Base-by-base conservation (phyloP, 2,329 filamentous ascomycete genomes). In the Metarhizium sp. region DNA sequence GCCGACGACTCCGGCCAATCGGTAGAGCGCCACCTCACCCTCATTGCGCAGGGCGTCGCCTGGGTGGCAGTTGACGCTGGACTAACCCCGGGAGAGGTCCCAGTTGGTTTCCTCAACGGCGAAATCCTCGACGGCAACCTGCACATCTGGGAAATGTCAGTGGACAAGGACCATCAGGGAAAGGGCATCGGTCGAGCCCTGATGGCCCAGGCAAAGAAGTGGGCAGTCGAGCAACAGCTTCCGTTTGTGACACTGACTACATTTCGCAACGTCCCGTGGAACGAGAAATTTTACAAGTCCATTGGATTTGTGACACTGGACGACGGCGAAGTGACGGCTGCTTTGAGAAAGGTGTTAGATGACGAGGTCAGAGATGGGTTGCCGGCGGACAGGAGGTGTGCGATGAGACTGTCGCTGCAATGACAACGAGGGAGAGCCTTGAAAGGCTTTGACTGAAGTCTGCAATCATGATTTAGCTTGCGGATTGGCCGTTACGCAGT, bases 111-210 rank as follows among this genome's bases (percentile, higher is more conserved):
- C 45, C 45, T 60, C 13, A 60, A 58, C 49, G 53, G 57, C 53
- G 47, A 56, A 34, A 20, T 55, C 1, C 20, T 58, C n/a, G 47
- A 56, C 6, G 57, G 55, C 14, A 45, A 51, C 30, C 38, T 57
- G 30, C 54, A 60, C 55, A 55, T 60, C 6, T 60, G 57, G 55
- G 55, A 60, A 51, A 58, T 56, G 55, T 59, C 58, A 2, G 57
- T 60, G 2, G 25, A 47, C 42, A 43, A 42, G 4, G n/a, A 51
- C 5, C 43, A 51, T n/a, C 51, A 59, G 51, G 48, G 52, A 2
- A 55, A 55, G 32, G 56, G 58, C 10, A 53, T 59, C 20, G 58
- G 58, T 10, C 51, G 54, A 25, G 45, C 36, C 11, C 47, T 59
- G 7, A 36, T 59, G 34, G 34, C 43, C 40, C 20, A 46, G 11